phyloP scores from a whole-genome alignment of 768 basidiomycete species.

The Clathrus columnatus region DNA sequence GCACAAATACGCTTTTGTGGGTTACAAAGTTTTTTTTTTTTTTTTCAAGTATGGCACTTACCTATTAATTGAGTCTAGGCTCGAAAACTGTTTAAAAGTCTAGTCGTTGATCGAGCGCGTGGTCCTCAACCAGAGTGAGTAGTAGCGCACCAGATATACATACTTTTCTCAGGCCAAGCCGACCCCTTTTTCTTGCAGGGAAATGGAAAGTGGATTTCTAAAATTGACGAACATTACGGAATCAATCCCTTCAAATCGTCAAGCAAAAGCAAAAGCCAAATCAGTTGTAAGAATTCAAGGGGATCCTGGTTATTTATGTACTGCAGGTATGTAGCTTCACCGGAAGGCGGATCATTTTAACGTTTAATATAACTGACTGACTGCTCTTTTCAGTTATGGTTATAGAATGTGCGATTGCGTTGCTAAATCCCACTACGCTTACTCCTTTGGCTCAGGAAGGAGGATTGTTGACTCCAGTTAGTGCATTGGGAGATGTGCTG shows the following conservation, averaged over 20 bases:
- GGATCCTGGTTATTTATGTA: conserved; percentile 67
- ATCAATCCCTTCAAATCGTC: conserved; percentile 37
- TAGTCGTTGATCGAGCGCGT: conserved; percentile 45
- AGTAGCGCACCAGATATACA: no score
- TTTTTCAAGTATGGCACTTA: background rate
- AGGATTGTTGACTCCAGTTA: conserved; percentile 77
- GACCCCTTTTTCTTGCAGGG: conserved; percentile 26
- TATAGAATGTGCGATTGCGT: conserved; percentile 66
- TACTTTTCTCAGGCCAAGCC: background rate
- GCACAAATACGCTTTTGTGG: background rate
- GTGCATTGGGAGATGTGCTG: conserved; percentile 71
- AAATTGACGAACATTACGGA: conserved; percentile 63
- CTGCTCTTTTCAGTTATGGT: conserved; percentile 48
- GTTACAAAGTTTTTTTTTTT: no score
- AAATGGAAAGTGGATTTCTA: conserved; percentile 51
- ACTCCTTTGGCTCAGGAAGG: conserved; percentile 53
- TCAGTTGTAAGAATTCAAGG: conserved; percentile 57
- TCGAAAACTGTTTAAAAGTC: conserved; percentile 45
- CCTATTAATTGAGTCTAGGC: conserved; percentile 27
- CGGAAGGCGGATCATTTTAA: background rate
- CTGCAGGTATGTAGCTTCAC: conserved; percentile 31
- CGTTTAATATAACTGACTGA: background rate
- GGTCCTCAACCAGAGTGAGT: conserved; percentile 62
- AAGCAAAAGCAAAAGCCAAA: conserved; percentile 39
- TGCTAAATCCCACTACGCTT: conserved; percentile 45